Percentiles rank a stretch among this genome's conserved stretches.
Conservation (phyloP, 2,329 filamentous ascomycete species). For the Chalara sp. region DNA sequence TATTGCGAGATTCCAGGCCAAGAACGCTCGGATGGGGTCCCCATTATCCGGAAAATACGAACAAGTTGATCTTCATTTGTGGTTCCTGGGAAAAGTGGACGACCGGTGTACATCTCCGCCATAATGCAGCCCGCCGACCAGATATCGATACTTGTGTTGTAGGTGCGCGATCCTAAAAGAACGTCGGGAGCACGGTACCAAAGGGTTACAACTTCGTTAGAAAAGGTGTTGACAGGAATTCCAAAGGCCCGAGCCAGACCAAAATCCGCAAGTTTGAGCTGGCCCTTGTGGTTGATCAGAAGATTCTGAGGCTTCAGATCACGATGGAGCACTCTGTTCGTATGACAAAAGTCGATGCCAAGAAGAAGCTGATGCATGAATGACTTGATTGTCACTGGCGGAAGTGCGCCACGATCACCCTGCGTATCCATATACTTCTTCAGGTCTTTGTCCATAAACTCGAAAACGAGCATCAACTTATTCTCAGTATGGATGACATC, state of each 20-base stretch:
- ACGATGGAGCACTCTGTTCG: conserved; percentile 91
- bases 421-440: conserved; percentile 98
- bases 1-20: conserved; percentile 95
- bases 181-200: conserved; percentile 98
- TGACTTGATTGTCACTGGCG: conserved; percentile 88
- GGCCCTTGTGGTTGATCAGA: conserved; percentile 85
- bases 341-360: conserved; percentile 96
- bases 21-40: conserved; percentile 87
- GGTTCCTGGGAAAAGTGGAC: conserved; percentile 92
- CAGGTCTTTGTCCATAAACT: conserved; percentile 96
- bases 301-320: conserved; percentile 96
- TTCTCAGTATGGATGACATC: conserved; percentile 99
- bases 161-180: conserved; percentile 85
- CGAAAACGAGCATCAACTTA: conserved; percentile 98
- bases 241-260: conserved; percentile 91
- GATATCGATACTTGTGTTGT: conserved; percentile 99
- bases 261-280: conserved; percentile 91
- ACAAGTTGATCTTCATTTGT: conserved; percentile 97
- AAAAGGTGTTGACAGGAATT: conserved; percentile 96
- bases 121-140: conserved; percentile 99
- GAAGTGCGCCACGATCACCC: conserved; percentile 82
- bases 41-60: conserved; percentile 98
- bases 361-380: conserved; percentile 98
- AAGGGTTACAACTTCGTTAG: conserved; percentile 93
- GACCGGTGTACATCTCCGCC: conserved; percentile 98